Percentiles rank a stretch among this genome's conserved stretches.
Conservation (phyloP, 768 basidiomycete genomes). For the Xerocomellus dryophilus region DNA sequence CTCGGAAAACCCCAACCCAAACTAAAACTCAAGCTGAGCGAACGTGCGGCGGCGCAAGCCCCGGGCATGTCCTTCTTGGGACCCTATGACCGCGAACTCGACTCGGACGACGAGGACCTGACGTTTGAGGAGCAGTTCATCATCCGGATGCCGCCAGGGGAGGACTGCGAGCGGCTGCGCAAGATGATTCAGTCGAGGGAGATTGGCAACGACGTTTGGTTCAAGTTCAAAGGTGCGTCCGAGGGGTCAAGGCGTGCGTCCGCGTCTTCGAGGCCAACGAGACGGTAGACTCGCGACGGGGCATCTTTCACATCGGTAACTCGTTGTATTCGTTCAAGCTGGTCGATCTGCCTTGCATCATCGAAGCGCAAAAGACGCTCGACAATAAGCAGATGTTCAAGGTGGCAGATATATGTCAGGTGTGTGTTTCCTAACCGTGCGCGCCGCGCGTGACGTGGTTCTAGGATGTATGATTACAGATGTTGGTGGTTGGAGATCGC, state of each 20-base stretch:
- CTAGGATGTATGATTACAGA: constrained; percentile 46
- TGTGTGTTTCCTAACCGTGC: constrained; percentile 30
- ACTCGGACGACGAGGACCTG: constrained; percentile 92
- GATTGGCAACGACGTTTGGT: constrained; percentile 83
- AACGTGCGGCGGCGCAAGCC: constrained; percentile 74
- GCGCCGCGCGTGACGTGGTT: constrained; percentile 10
- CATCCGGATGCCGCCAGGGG: constrained; percentile 80
- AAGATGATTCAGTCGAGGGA: constrained; percentile 82
- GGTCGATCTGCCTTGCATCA: constrained; percentile 91
- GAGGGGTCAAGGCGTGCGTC: neutral
- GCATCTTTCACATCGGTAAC: constrained; percentile 82
- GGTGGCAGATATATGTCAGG: constrained; percentile 97
- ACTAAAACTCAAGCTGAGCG: constrained; percentile 84
- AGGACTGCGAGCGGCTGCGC: constrained; percentile 73
- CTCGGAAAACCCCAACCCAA: constrained; percentile 60
- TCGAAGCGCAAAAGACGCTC: constrained; percentile 93
- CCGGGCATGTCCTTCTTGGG: constrained; percentile 89
- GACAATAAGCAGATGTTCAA: constrained; percentile 99
- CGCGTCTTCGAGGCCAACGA: constrained; percentile 11
- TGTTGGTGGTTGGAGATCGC: constrained; percentile 85
- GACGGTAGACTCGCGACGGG: constrained; percentile 78
- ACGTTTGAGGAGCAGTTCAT: constrained; percentile 98
- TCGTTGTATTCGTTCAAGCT: constrained; percentile 85
- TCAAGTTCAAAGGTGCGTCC: constrained; percentile 89
- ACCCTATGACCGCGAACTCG: constrained; percentile 88